Conservation (phyloP, 1,284 basidiomycete species). For the Leccinum brunneo-olivaceum region DNA sequence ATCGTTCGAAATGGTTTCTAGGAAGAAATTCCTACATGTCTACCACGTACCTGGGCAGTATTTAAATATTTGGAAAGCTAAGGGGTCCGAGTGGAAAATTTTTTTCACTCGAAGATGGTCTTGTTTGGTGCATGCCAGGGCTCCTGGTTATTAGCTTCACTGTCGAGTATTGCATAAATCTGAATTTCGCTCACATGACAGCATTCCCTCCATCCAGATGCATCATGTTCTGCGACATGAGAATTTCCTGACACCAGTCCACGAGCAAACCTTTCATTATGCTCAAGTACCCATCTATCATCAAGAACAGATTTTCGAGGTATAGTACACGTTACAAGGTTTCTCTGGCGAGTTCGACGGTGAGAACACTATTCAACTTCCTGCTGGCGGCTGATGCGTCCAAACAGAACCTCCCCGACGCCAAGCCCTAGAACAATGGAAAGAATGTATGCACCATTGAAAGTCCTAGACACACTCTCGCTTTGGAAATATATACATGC, state of each 20-base stretch:
- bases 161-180: too few relatives aligned
- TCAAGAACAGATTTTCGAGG: too few relatives aligned
- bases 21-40: background rate
- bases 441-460: constrained; percentile 63
- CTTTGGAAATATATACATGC: constrained; percentile 3
- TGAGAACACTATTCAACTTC: constrained; percentile 1
- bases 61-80: too few relatives aligned
- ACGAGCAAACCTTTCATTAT: background rate
- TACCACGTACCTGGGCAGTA: too few relatives aligned
- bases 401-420: constrained; percentile 62
- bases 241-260: background rate
- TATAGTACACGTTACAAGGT: too few relatives aligned
- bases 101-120: constrained; percentile 21
- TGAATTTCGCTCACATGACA: too few relatives aligned
- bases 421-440: constrained; percentile 57
- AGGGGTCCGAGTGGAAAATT: too few relatives aligned
- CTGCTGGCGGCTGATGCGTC: constrained; percentile 37
- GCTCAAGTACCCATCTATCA: background rate
- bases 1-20: constrained; percentile 16
- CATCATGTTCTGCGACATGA: too few relatives aligned
- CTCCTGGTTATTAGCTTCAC: too few relatives aligned
- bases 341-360: too few relatives aligned
- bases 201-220: too few relatives aligned
- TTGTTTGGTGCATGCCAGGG: constrained; percentile 23
- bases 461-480: constrained; percentile 50